Evolutionary conservation across 2,329 filamentous ascomycete species (phyloP), one percentile per base, ranked within the genome.

Genomic region (Pseudogymnoascus sp.): DNA sequence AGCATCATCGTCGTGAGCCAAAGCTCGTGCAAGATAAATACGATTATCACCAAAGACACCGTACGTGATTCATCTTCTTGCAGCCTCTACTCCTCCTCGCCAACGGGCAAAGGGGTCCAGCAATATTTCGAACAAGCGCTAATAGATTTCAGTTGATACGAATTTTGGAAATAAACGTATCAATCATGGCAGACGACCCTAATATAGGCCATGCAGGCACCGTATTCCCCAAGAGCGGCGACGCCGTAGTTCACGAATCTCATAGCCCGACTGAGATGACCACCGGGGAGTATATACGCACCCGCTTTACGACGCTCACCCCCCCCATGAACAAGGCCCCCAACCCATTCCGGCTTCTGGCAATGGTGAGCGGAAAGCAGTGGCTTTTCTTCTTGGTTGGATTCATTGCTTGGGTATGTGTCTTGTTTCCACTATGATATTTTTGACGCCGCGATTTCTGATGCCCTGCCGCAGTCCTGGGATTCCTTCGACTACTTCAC

Each of bases 381-480:
- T 93, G 89, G 89, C 70, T 89, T n/a, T 92, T 89, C 76, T 86
- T 93, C 75, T 66, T 88, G 0, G 86, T 91, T 9, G 89, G 88
- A 2, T 85, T 92, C 70, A 74, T 81, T 35, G 86, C 88, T 13
- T 93, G 89, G 90, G 35, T 37, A 37, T 36, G 35, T 13, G 4
- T 37, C 35, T 37, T 37, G 35, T 17, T n/a, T 36, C 35, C 35
- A 37, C n/a, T n/a, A n/a, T n/a, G 35, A 37, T n/a, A 37, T 37
- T 37, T 37, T 5, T n/a, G 11, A 37, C 4, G 5, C 35, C 35
- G 35, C 11, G 13, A 37, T 37, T 37, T 37, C 35, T 37, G n/a
- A 37, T 37, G 35, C n/a, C 35, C 35, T 4, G 35, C 35, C 21
- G 36, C 31, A 40, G 81, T 80, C 80, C 0, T 84, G 82, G 82